A percentile compares a stretch with the other conserved stretches of the same genome.
phyloP scores from a whole-genome alignment of 129 eudicot genomes.

The Lactuca sativa region DNA sequence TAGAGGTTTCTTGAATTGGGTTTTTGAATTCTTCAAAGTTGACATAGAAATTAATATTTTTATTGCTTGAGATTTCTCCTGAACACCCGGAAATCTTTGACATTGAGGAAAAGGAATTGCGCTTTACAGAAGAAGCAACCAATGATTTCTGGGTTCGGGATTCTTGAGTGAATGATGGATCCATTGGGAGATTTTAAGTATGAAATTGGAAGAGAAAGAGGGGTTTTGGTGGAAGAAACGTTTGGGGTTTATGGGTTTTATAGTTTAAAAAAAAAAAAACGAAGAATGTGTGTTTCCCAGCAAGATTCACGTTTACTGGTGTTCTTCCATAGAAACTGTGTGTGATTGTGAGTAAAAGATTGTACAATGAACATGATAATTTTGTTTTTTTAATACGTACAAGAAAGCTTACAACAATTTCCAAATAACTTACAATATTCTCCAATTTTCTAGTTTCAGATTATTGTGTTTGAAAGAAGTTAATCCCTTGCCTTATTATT shows the following conservation, averaged over 20 bases:
- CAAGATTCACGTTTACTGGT: background rate
- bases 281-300: background rate
- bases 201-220: background rate
- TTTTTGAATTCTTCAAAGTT: conserved; percentile 52
- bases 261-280: background rate
- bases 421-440: no score
- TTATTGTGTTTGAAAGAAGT: no score
- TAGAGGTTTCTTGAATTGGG: conserved; percentile 38
- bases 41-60: conserved; percentile 58
- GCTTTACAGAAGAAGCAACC: background rate
- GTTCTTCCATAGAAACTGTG: background rate
- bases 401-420: background rate
- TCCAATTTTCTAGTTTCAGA: background rate
- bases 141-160: conserved; percentile 4
- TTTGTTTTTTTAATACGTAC: background rate
- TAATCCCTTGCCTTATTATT: no score
- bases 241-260: background rate
- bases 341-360: background rate
- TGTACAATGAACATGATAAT: background rate
- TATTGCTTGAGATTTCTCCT: conserved; percentile 44
- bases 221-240: background rate
- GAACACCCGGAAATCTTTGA: conserved; percentile 66
- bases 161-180: conserved; percentile 14
- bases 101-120: conserved; percentile 20
- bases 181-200: background rate